Base-by-base conservation (phyloP, 163 green algal genomes). In the Chloromonas sp. region DNA sequence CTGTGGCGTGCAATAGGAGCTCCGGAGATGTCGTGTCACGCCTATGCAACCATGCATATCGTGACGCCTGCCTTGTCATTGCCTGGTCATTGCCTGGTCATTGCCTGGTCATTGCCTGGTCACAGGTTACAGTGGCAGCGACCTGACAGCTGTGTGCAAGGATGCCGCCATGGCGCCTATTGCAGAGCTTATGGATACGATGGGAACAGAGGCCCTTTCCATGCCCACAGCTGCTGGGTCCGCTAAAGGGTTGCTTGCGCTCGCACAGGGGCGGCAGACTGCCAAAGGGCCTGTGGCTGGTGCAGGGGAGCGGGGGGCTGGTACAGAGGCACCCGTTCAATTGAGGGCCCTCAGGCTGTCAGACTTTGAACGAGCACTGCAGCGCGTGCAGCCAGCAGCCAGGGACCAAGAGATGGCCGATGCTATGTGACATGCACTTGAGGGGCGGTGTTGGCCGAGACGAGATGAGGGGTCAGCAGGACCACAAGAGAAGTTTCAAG, bases 131-230 rank as follows among this genome's bases (percentile, higher is more conserved):
- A 94, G 89, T 60, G 92, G 93, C 74, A 92, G 87, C 14, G 93
- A 96, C 85, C 86, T 96, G 70, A 86, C 91, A 1, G 89, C 83
- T 0, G 76, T 96, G 0, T 95, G 91, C 89, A 83, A 90, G 3
- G 86, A 95, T 57, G 93, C 92, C 8, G 92, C 87, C 77, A 94
- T 96, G 93, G 89, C 88, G 57, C 93, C 93, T 2, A 84, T 96
- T 61, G 62, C 88, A 1, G 91, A 94, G 87, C 82, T 93, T n/a
- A 58, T 89, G 81, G 58, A 58, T 58, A 62, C n/a, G 62, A 2
- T 71, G 60, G 3, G 2, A 66, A 15, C 58, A 11, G 59, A n/a
- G 71, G 60, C 2, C 2, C 60, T 36, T 36, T 36, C 62, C 3
- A 82, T 71, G 70, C 62, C 66, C 0, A 70, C 84, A 61, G 83